Percentiles rank a stretch among this genome's conserved stretches.
Evolutionary conservation across 805 yeast species (phyloP).

Genomic region (Millerago galiae): DNA sequence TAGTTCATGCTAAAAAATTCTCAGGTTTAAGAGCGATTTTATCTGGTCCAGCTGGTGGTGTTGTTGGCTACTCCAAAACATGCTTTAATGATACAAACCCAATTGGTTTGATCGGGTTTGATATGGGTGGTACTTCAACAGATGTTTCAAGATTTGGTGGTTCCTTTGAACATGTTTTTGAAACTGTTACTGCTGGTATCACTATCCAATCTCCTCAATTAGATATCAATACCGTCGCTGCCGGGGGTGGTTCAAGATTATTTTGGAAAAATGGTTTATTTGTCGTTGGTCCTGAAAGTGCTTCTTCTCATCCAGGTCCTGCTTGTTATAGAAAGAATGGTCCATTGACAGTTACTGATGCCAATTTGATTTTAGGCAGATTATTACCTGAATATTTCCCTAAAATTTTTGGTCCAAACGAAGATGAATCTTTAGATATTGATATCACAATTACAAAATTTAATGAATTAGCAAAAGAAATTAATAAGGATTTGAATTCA

Average conservation of each 20-base stretch:
- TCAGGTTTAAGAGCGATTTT: conserved; percentile 84
- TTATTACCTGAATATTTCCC: conserved; percentile 73
- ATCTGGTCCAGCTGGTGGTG: conserved; percentile 98
- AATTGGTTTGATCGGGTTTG: conserved; percentile 72
- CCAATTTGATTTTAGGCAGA: conserved; percentile 68
- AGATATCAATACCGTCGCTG: conserved; percentile 77
- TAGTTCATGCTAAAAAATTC: conserved; percentile 75
- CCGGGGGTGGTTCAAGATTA: conserved; percentile 75
- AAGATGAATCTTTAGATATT: conserved; percentile 60
- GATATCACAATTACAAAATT: conserved; percentile 47
- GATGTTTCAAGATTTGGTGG: conserved; percentile 78
- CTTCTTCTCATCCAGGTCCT: conserved; percentile 87
- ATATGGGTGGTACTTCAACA: conserved; percentile 90
- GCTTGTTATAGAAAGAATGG: conserved; percentile 83
- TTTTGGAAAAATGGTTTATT: conserved; percentile 66
- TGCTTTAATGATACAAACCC: conserved; percentile 52
- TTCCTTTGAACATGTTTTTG: conserved; percentile 70
- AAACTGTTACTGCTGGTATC: conserved; percentile 77
- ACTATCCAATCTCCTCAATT: conserved; percentile 81
- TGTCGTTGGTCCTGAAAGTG: conserved; percentile 82
- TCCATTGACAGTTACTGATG: conserved; percentile 80
- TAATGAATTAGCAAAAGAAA: conserved; percentile 42
- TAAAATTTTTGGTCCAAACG: conserved; percentile 75
- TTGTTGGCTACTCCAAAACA: conserved; percentile 86
- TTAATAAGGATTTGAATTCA: conserved; percentile 40